Evolutionary conservation across 768 basidiomycete genomes (phyloP).

Genomic region (Amanita thiersii): DNA sequence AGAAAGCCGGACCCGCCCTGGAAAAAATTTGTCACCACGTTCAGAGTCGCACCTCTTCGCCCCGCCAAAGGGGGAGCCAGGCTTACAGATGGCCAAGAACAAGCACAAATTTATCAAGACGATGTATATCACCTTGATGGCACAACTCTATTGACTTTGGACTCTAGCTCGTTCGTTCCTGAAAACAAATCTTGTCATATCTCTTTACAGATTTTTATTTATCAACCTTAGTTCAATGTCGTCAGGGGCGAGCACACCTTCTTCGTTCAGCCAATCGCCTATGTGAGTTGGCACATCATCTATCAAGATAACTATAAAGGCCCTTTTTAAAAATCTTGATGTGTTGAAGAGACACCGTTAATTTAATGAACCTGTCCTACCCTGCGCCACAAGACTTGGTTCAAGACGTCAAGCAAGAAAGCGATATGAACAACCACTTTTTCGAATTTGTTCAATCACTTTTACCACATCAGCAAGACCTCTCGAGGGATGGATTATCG

Average conservation of each 20-base stretch:
- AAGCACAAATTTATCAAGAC: not conserved
- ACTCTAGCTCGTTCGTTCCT: slow-evolving; percentile 4
- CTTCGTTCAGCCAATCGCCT: not conserved
- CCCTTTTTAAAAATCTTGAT: too few species aligned
- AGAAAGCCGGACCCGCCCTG: slow-evolving; percentile 5
- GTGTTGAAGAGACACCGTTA: too few species aligned
- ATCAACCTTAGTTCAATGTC: not conserved
- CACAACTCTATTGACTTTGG: not conserved
- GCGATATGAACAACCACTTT: not conserved
- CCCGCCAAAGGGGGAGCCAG: not conserved
- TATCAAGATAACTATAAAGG: too few species aligned
- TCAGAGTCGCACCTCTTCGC: slow-evolving; percentile 4
- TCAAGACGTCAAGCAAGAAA: slow-evolving; percentile 2
- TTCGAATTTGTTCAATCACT: not conserved
- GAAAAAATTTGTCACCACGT: slow-evolving; percentile 9
- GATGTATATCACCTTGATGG: not conserved
- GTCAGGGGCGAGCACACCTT: not conserved
- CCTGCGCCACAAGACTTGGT: not conserved
- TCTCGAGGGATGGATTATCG: too few species aligned
- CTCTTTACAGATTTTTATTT: not conserved
- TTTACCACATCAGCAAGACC: slow-evolving; percentile 3
- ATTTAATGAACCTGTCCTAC: not conserved
- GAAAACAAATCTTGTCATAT: too few species aligned
- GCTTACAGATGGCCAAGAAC: not conserved
- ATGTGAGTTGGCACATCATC: too few species aligned